Evolutionary conservation across 2,329 filamentous ascomycete genomes (phyloP), one percentile per base, ranked within the genome.

Genomic region (Trichothecium roseum): DNA sequence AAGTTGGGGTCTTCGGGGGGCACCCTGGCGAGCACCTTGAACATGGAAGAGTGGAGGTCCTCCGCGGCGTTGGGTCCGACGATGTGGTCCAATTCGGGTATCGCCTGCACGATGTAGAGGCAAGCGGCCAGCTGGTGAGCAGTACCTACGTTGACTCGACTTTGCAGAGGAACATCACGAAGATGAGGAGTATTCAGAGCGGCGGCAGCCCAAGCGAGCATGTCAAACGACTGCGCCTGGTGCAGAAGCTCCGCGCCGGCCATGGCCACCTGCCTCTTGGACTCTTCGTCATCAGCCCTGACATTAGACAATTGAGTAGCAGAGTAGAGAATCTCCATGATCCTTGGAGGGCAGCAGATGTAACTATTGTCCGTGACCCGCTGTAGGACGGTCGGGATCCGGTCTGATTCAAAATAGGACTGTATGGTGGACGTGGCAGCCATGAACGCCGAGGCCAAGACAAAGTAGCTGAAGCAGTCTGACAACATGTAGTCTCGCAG

Each of bases 1-100:
- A 73, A 66, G 15, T 73, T 62, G 2, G 60, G 57, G 31, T 75
- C 68, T 3, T 64, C 56, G 8, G 64, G 57, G 1, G 63, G 61
- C 3, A 77, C 63, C 28, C 52, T 54, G 0, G 62, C 60, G 4
- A 75, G 52, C 18, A 71, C 63, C 3, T 59, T 38, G 6, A 71
- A 57, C 2, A 72, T 56, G 17, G 71, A 66, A 3, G 56, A 42
- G 12, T 63, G 62, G 3, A 75, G 50, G 2, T 45, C 38, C 4
- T 55, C 52, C 4, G 42, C 47, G 20, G 55, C 40, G 9, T 52
- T 42, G 1, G 55, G 46, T 9, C 47, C 52, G 5, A 53, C 46
- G 13, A 44, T 40, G 8, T 50, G 44, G 8, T 45, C 44, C 9
- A 59, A 44, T 0, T 52, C 39, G 3, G 56, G 53, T 16, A 57